A percentile compares a stretch with the other conserved stretches of the same genome.
Evolutionary conservation across 345 rosid genomes (phyloP).

Genomic region (Murraya koenigii): DNA sequence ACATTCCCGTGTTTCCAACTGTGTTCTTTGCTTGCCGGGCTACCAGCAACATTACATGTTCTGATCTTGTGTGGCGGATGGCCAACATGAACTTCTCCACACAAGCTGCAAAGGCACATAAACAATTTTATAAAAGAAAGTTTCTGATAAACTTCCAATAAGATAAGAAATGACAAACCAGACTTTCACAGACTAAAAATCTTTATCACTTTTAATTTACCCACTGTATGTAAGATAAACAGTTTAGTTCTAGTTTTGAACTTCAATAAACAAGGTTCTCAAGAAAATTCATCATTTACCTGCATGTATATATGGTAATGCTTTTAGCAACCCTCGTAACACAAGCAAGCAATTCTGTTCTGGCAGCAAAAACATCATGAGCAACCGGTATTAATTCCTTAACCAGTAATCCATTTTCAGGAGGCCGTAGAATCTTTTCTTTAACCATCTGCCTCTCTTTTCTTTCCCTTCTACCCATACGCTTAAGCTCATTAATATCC

Average conservation of each 20-base stretch:
- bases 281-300: conserved; percentile 22
- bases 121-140: background rate
- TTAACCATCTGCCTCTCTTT: conserved; percentile 32
- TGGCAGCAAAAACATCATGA: conserved; percentile 35
- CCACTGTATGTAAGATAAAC: background rate
- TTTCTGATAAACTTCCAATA: background rate
- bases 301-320: conserved; percentile 34
- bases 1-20: conserved; percentile 37
- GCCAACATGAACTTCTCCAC: conserved; percentile 53
- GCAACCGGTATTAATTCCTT: conserved; percentile 45
- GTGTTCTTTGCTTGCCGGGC: conserved; percentile 42
- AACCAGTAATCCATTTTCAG: conserved; percentile 46
- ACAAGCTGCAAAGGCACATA: conserved; percentile 30
- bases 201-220: background rate
- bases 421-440: conserved; percentile 41
- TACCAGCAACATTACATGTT: conserved; percentile 37
- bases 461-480: conserved; percentile 31
- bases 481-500: conserved; percentile 40
- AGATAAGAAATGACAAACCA: background rate
- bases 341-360: conserved; percentile 33
- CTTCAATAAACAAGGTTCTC: background rate
- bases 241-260: background rate
- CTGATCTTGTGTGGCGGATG: conserved; percentile 40
- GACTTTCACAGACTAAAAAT: background rate
- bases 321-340: conserved; percentile 29